phyloP scores from a whole-genome alignment of 441 rosid genomes.

The Jatropha podagrica region DNA sequence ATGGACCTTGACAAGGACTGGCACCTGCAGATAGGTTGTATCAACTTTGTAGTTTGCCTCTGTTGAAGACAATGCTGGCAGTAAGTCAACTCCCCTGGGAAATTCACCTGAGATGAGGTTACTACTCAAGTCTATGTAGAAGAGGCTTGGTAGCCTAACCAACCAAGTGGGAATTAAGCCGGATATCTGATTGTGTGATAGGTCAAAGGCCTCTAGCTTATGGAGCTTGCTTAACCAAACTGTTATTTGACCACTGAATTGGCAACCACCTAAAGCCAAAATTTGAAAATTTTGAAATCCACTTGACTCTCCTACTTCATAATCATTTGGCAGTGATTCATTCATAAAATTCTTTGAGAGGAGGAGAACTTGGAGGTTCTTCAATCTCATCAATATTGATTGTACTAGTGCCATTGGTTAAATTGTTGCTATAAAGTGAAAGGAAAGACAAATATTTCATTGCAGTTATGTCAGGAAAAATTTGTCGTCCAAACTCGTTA shows the following conservation, averaged over 20 bases:
- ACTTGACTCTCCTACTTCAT: neutral
- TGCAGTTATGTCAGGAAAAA: slow-evolving; percentile 45
- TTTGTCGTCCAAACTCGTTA: slow-evolving; percentile 56
- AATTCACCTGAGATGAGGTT: slow-evolving; percentile 49
- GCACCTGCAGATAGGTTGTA: slow-evolving; percentile 54
- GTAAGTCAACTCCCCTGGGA: slow-evolving; percentile 43
- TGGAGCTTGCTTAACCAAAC: slow-evolving; percentile 33
- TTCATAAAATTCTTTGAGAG: slow-evolving; percentile 46
- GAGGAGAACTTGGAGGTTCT: slow-evolving; percentile 52
- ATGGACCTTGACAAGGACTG: slow-evolving; percentile 56
- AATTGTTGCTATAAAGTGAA: slow-evolving; percentile 54
- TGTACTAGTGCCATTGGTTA: slow-evolving; percentile 52
- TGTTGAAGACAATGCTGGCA: slow-evolving; percentile 46
- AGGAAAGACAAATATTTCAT: slow-evolving; percentile 60
- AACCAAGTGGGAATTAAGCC: slow-evolving; percentile 42
- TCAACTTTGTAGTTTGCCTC: slow-evolving; percentile 35
- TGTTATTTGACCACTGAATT: slow-evolving; percentile 33
- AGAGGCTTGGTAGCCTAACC: slow-evolving; percentile 28
- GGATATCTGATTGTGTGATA: slow-evolving; percentile 30
- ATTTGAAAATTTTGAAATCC: slow-evolving; percentile 36
- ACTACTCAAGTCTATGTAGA: slow-evolving; percentile 40
- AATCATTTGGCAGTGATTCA: slow-evolving; percentile 51
- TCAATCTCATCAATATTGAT: slow-evolving; percentile 42
- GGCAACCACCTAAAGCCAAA: slow-evolving; percentile 39
- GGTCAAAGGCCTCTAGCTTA: slow-evolving; percentile 33